phyloP scores from a whole-genome alignment of 225 moss, liverwort and hornwort species.

The Neckera pumila region DNA sequence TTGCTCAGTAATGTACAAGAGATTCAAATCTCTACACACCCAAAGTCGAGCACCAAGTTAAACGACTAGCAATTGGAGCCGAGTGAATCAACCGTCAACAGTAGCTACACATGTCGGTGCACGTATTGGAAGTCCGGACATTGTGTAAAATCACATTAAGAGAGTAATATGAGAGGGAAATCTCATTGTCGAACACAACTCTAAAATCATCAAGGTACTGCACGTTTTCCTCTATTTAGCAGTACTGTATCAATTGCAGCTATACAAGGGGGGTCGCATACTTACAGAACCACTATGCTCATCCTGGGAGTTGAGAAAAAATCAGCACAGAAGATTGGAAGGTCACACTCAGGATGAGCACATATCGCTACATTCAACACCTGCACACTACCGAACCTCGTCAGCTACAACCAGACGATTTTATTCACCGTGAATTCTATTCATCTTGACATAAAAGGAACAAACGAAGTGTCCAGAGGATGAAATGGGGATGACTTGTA shows the following conservation, averaged over 20 bases:
- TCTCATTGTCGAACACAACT: neutral
- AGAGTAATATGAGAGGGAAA: neutral
- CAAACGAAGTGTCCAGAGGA: neutral
- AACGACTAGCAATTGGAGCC: neutral
- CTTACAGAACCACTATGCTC: conserved; percentile 88
- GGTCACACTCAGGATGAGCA: conserved; percentile 76
- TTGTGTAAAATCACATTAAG: neutral
- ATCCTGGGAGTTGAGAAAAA: conserved; percentile 70
- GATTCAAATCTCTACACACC: conserved; percentile 79
- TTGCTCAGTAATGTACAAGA: conserved; percentile 46
- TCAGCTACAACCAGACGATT: conserved; percentile 4
- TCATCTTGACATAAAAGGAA: neutral
- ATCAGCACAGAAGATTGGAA: conserved; percentile 97
- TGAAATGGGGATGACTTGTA: neutral
- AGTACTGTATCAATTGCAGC: neutral
- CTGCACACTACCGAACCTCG: conserved; percentile 34
- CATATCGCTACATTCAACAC: conserved; percentile 90
- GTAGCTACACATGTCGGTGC: neutral
- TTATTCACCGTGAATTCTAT: neutral
- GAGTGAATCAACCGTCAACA: neutral
- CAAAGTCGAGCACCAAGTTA: neutral
- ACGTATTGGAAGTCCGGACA: neutral
- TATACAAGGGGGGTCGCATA: neutral
- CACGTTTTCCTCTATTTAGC: neutral
- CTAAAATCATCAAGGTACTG: neutral